Evolutionary conservation across 495 filamentous ascomycete species (phyloP), one percentile per base, ranked within the genome.

Genomic region (Xylaria venustula): DNA sequence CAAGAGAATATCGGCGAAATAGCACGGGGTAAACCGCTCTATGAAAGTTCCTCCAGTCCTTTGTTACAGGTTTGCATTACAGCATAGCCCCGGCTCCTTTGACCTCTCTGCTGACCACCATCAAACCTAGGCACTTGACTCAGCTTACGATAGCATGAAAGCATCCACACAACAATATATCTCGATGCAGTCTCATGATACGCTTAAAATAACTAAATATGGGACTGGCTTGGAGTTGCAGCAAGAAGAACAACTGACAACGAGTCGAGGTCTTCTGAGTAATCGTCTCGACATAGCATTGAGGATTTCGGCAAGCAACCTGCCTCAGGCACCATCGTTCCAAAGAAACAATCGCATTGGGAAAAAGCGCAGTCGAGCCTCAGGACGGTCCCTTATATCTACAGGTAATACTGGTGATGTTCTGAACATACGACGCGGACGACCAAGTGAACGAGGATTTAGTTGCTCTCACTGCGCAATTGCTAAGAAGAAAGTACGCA

Each of bases 401-500:
- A 23, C 1, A n/a, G 47, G 28, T 19, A 19, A 32, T 7, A n/a
- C 20, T 26, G 22, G 50, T 14, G 36, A 40, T 26, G 14, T 6
- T 19, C 50, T n/a, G 25, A 20, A 26, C 8, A 36, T 37, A 15
- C 54, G 41, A 47, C 54, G 54, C 28, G 54, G 54, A 15, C 25
- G 54, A 8, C 54, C 54, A 22, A 57, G 54, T 37, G 41, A 57
- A 48, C 40, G 54, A 36, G 54, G 54, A 17, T 57, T 57, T n/a
- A 57, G 54, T 36, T 57, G 54, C 37, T 45, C 45, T 20, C 54
- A 36, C 20, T 57, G 54, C 11, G 30, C 54, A 23, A 57, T 57
- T 22, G 17, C 26, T 32, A 45, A 57, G 17, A 57, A 34, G 11
- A 34, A 34, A 34, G 30, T 34, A 34, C 30, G 30, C 5, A 5